Percentiles rank a stretch among this genome's conserved stretches.
Conservation (phyloP, 441 rosid species). For the Euphorbia corollata region DNA sequence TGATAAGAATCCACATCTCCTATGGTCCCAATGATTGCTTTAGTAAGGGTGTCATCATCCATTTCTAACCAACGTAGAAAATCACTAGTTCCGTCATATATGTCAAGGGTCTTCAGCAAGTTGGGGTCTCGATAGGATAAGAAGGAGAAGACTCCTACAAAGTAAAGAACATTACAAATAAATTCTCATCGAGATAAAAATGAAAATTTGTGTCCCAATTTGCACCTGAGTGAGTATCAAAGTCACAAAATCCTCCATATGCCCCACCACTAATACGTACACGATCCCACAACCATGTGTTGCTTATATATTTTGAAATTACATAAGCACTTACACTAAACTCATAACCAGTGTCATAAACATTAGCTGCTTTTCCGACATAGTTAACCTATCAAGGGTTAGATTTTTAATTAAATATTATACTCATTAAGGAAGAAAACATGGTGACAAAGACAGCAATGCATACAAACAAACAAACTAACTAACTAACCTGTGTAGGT, state of each 20-base stretch:
- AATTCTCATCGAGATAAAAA: neutral
- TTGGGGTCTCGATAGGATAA: conserved; percentile 93
- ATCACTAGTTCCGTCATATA: conserved; percentile 75
- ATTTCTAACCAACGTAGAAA: conserved; percentile 68
- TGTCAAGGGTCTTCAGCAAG: conserved; percentile 73
- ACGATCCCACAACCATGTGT: conserved; percentile 96
- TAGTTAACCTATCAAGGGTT: conserved; percentile 70
- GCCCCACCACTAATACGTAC: conserved; percentile 97
- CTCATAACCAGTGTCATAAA: conserved; percentile 65
- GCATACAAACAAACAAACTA: neutral
- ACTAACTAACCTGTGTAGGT: conserved; percentile 70
- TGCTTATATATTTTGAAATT: conserved; percentile 78
- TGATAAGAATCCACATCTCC: conserved; percentile 92
- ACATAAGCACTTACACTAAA: conserved; percentile 87
- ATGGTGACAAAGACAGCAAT: neutral
- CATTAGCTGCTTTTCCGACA: conserved; percentile 86
- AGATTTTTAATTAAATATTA: neutral
- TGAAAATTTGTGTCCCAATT: neutral
- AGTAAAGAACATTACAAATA: neutral
- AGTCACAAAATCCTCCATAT: conserved; percentile 91
- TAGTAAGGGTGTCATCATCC: conserved; percentile 70
- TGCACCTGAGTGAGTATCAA: conserved; percentile 88
- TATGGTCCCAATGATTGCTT: conserved; percentile 90
- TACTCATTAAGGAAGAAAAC: neutral
- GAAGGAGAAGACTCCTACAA: conserved; percentile 75